Base-by-base conservation (phyloP, 208 protist species). In the Leptomonas pyrrhocoris region DNA sequence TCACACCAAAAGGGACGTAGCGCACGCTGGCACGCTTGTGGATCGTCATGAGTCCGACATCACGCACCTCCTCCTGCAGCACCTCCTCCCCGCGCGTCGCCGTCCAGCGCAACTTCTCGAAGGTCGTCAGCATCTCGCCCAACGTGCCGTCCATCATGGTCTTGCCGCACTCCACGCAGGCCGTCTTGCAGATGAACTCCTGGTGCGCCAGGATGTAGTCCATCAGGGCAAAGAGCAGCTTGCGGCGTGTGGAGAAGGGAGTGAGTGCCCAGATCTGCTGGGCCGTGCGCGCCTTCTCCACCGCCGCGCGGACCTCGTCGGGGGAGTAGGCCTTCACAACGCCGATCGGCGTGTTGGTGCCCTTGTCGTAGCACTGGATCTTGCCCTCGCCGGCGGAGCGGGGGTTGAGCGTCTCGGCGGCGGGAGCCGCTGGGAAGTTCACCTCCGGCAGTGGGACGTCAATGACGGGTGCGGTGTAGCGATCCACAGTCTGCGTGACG, bases 71-170 rank as follows among this genome's bases (percentile, higher is more conserved):
- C 70, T 94, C 84, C 49, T 62, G 23, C 21, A 98, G 81, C 23
- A 89, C 84, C 31, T 93, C 84, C 74, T 96, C 92, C 5, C 94
- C 94, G 21, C 86, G 65, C 23, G 78, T 74, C 12, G 86, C 85
- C 21, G 92, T 96, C 89, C 88, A 96, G 51, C 92, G 88, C 60
- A 98, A 85, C 78, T 98, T 98, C 80, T 98, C 94, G 30, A 96
- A 85, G 31, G 94, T 97, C 23, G 89, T 95, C 30, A 98, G 74
- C 63, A 98, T 87, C 82, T 98, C 94, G 21, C 94, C 94, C 0
- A 96, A 79, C 25, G 85, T 83, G 65, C 86, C 90, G 76, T 98
- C 94, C 85, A 98, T 88, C 87, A 94, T 91, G 21, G 93, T 97
- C 79, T 97, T 97, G 65, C 93, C 93, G 77, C 90, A 93, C 73